phyloP scores from a whole-genome alignment of 1,139 yeast genomes.

The Blastobotrys ciferrii region DNA sequence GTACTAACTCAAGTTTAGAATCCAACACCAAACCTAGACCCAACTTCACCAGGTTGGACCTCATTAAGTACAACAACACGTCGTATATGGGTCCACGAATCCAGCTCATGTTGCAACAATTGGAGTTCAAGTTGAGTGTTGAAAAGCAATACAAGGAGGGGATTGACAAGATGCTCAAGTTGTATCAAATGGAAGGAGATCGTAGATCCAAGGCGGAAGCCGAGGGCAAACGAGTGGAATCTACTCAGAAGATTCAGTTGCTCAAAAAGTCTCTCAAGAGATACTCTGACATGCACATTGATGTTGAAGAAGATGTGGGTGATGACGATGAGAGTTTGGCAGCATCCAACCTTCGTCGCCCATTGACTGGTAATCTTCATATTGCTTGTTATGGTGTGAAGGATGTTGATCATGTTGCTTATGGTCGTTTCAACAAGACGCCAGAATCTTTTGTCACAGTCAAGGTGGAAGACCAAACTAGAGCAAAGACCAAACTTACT shows the following conservation, averaged over 20 bases:
- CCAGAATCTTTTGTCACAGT: constrained; percentile 78
- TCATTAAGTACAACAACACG: constrained; percentile 81
- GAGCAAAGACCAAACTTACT: constrained; percentile 71
- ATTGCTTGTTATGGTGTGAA: constrained; percentile 71
- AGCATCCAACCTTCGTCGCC: constrained; percentile 63
- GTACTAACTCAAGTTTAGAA: not conserved
- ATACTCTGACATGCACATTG: constrained; percentile 86
- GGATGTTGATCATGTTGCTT: constrained; percentile 89
- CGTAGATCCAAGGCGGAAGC: constrained; percentile 83
- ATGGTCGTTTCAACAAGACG: constrained; percentile 70
- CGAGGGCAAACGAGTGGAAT: constrained; percentile 79
- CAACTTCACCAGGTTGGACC: constrained; percentile 52
- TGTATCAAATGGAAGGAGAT: constrained; percentile 90
- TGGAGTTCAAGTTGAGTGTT: constrained; percentile 88
- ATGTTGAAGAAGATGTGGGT: constrained; percentile 47
- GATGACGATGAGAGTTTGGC: constrained; percentile 50
- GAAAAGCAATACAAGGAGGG: constrained; percentile 93
- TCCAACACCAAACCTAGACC: constrained; percentile 17
- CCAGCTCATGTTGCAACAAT: constrained; percentile 90
- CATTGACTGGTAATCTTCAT: constrained; percentile 75
- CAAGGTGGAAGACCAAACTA: constrained; percentile 83
- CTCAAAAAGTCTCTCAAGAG: constrained; percentile 80
- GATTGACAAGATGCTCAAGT: constrained; percentile 79
- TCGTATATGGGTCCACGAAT: constrained; percentile 95
- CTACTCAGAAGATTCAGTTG: constrained; percentile 80